These are phyloP conservation scores for Chaetomiaceae sp. DNA, from an alignment of 2,329 filamentous ascomycete genomes.

Conservation along the genomic window DNA sequence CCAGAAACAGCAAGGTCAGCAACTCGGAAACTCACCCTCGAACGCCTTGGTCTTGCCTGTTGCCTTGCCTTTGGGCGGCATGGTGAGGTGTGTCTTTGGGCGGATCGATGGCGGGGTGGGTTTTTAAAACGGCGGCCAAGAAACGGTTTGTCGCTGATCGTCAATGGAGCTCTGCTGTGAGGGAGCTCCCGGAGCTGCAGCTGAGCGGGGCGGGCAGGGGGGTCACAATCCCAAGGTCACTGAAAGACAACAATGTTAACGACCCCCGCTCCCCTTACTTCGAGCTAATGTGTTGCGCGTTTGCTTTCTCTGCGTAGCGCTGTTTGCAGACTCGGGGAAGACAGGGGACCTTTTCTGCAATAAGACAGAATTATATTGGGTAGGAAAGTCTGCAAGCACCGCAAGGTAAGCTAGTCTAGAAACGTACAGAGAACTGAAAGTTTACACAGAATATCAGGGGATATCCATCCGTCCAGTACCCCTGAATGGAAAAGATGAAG, in stretches of 20 bases:
- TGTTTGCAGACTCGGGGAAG: slow-evolving; percentile 2
- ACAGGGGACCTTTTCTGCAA: background rate
- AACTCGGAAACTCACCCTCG: slow-evolving; percentile 25
- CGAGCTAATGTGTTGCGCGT: background rate
- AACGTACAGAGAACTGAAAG: slow-evolving; percentile 5
- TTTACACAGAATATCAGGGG: background rate
- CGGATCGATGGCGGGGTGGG: slow-evolving; percentile 7
- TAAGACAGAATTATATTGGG: slow-evolving; percentile 6
- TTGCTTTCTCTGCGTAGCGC: background rate
- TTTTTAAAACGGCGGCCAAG: slow-evolving; percentile 5
- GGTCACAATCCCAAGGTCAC: slow-evolving; percentile 9
- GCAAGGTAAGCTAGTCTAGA: slow-evolving; percentile 9
- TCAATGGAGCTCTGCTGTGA: background rate
- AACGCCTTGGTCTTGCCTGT: slow-evolving; percentile 26
- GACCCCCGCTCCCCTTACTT: background rate
- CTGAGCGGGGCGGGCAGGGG: background rate
- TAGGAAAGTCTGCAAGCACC: slow-evolving; percentile 5
- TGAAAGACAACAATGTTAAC: slow-evolving; percentile 17
- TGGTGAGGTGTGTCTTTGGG: slow-evolving; percentile 16
- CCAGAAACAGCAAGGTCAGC: background rate
- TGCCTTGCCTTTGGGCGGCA: slow-evolving; percentile 30
- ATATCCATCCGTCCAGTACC: background rate
- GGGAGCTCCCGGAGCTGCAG: slow-evolving; percentile 1
- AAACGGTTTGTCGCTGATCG: slow-evolving; percentile 1
- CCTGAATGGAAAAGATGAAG: no score